Conservation (phyloP, 768 basidiomycete genomes). For the Lepiota venenata region DNA sequence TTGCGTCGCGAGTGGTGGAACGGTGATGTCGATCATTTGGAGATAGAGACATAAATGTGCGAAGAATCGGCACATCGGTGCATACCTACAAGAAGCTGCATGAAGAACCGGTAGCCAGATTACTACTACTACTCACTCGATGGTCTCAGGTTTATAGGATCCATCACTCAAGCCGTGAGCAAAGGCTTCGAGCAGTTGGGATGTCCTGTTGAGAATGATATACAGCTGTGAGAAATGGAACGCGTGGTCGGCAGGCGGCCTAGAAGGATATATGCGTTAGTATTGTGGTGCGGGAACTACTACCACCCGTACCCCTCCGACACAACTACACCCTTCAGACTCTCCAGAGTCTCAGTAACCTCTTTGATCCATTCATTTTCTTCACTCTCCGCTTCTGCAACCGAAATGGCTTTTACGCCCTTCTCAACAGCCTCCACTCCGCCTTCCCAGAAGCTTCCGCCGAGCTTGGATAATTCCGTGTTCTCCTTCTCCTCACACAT, state of each 20-base stretch:
- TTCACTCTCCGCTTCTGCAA: conserved; percentile 31
- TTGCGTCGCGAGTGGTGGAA: conserved; percentile 75
- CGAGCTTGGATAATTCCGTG: conserved; percentile 60
- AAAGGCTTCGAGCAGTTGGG: conserved; percentile 65
- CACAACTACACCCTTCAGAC: conserved; percentile 53
- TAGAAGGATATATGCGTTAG: conserved; percentile 20
- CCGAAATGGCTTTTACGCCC: conserved; percentile 24
- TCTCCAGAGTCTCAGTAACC: conserved; percentile 52
- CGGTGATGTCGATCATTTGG: conserved; percentile 71
- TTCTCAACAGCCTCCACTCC: conserved; percentile 46
- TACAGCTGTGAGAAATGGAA: conserved; percentile 82
- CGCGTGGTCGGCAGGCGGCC: conserved; percentile 64
- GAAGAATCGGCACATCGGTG: conserved; percentile 75
- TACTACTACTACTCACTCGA: conserved; percentile 45
- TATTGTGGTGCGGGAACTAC: not conserved
- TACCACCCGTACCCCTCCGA: conserved; percentile 53
- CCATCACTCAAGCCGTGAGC: conserved; percentile 53
- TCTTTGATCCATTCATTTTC: conserved; percentile 69
- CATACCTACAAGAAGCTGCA: not conserved
- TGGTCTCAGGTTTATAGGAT: conserved; percentile 40
- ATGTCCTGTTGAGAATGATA: conserved; percentile 71
- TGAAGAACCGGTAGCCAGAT: not conserved
- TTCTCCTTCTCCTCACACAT: conserved; percentile 81
- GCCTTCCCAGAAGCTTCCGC: conserved; percentile 81
- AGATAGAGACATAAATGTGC: conserved; percentile 90